A percentile compares a stretch with the other conserved stretches of the same genome.
Evolutionary conservation across 1,284 basidiomycete genomes (phyloP).

Genomic region (Apiotrichum sp.): DNA sequence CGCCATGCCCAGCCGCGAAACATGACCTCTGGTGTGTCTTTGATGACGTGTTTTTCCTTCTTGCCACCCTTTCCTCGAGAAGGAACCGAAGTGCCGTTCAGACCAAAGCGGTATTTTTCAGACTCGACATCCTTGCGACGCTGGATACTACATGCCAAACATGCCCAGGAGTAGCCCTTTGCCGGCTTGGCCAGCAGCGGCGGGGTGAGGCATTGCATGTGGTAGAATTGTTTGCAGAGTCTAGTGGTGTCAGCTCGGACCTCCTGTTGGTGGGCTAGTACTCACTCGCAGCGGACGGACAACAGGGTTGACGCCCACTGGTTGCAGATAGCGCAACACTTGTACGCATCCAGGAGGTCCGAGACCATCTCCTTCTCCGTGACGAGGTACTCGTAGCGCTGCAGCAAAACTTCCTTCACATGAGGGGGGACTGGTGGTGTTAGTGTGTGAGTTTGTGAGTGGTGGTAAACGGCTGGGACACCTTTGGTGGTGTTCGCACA

Average conservation of each 20-base stretch:
- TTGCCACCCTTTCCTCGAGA: conserved; percentile 59
- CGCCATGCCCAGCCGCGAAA: conserved; percentile 76
- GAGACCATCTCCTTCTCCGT: conserved; percentile 87
- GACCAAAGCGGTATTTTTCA: conserved; percentile 58
- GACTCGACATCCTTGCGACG: conserved; percentile 80
- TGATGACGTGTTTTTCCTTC: conserved; percentile 53
- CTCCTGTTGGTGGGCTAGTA: conserved; percentile 2
- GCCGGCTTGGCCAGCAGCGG: conserved; percentile 93
- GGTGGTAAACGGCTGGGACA: background rate
- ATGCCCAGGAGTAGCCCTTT: conserved; percentile 96
- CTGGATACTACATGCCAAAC: conserved; percentile 79
- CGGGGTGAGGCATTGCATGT: conserved; percentile 90
- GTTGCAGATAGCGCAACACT: conserved; percentile 76
- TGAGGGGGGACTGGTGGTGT: conserved; percentile 62
- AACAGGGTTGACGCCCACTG: conserved; percentile 74
- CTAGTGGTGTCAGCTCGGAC: conserved; percentile 14
- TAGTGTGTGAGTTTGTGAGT: background rate
- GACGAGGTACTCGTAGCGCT: conserved; percentile 89
- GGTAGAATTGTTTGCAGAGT: conserved; percentile 87
- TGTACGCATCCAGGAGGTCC: conserved; percentile 79
- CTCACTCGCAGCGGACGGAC: conserved; percentile 78
- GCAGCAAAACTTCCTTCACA: conserved; percentile 67
- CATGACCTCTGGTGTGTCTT: conserved; percentile 69
- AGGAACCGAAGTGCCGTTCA: conserved; percentile 43
- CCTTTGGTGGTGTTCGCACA: background rate